phyloP scores from a whole-genome alignment of 164 flowering plant species.

The Chloranthus sessilifolius region DNA sequence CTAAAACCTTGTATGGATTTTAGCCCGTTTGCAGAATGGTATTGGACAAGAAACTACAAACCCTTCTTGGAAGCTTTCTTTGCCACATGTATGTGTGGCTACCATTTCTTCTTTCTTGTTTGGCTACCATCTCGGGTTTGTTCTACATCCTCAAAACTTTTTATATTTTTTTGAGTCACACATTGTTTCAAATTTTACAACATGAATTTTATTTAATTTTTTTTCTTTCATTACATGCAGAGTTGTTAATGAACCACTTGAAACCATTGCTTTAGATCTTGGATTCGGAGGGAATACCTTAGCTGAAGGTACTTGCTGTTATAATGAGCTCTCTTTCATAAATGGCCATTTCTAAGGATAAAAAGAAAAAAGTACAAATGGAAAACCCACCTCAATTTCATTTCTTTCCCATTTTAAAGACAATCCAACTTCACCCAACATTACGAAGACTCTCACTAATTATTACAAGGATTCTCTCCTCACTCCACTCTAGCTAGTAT shows the following conservation, averaged over 20 bases:
- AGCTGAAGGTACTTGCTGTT: constrained; percentile 60
- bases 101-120: constrained; percentile 66
- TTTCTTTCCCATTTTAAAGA: no score
- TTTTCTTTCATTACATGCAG: constrained; percentile 27
- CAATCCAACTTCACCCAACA: no score
- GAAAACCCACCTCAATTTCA: no score
- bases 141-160: constrained; percentile 6
- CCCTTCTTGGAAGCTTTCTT: constrained; percentile 71
- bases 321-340: not conserved
- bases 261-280: constrained; percentile 76
- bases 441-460: no score
- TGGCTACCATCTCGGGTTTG: constrained; percentile 92
- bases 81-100: constrained; percentile 74
- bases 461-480: no score
- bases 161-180: not conserved
- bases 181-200: not conserved
- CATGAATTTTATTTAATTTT: not conserved
- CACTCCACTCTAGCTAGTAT: no score
- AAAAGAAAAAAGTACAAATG: no score
- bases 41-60: constrained; percentile 34
- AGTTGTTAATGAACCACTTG: constrained; percentile 93
- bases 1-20: constrained; percentile 16
- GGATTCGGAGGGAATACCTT: constrained; percentile 81
- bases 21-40: constrained; percentile 38
- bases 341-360: no score